phyloP scores from a whole-genome alignment of 371 early-diverging fungal species.

The Fennellomyces sp. region DNA sequence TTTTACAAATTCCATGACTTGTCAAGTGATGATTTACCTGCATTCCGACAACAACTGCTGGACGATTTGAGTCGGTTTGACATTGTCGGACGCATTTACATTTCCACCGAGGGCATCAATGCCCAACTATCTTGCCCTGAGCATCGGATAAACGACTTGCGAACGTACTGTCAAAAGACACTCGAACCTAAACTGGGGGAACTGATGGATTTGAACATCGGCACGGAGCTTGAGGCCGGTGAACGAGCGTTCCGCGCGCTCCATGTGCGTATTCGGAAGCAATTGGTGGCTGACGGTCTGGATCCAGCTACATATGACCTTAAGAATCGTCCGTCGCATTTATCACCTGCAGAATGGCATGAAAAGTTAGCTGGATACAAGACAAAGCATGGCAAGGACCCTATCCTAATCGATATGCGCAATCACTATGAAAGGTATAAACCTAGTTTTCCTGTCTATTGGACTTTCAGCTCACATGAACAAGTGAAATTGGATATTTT shows the following conservation, averaged over 20 bases:
- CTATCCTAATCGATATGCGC: constrained; percentile 79
- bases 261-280: constrained; percentile 73
- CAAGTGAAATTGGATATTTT: constrained; percentile 75
- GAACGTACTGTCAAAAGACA: constrained; percentile 26
- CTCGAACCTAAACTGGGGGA: constrained; percentile 36
- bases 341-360: constrained; percentile 76
- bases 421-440: constrained; percentile 77
- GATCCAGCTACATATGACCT: constrained; percentile 60
- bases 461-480: not conserved
- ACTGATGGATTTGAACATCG: constrained; percentile 67
- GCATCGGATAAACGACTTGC: constrained; percentile 44
- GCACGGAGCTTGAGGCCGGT: constrained; percentile 64
- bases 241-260: constrained; percentile 65
- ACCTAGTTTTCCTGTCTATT: not conserved
- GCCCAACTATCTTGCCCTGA: constrained; percentile 80
- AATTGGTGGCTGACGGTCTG: constrained; percentile 71
- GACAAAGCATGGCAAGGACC: constrained; percentile 40
- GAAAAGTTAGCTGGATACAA: constrained; percentile 32
- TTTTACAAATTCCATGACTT: constrained; percentile 73
- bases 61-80: constrained; percentile 50
- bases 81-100: constrained; percentile 77
- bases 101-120: constrained; percentile 82
- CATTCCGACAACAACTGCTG: constrained; percentile 53
- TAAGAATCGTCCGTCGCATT: constrained; percentile 65
- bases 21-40: constrained; percentile 31